These are phyloP conservation scores for Hanseniaspora clermontiae DNA, from an alignment of 805 yeast species.

Conservation along the genomic window DNA sequence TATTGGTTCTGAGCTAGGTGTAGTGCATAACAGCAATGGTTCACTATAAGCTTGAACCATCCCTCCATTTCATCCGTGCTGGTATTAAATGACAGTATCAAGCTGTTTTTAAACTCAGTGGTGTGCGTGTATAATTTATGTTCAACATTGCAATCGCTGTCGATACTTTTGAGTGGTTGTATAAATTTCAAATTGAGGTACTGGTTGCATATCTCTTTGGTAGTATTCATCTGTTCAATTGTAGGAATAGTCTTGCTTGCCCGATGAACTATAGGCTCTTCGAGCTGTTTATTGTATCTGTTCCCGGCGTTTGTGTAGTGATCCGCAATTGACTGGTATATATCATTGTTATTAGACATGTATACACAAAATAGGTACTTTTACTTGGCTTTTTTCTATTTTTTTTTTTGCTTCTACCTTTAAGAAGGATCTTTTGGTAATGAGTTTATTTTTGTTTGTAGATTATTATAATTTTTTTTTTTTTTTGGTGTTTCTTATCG, in stretches of 20 bases:
- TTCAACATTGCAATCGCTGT: too few relatives aligned
- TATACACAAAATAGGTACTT: background rate
- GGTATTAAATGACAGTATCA: background rate
- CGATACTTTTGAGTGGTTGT: background rate
- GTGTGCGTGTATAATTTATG: background rate
- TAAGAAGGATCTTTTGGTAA: background rate
- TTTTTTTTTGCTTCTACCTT: too few relatives aligned
- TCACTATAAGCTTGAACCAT: background rate
- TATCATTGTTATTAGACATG: background rate
- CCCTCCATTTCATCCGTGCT: background rate
- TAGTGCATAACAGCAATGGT: background rate
- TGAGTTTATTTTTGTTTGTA: background rate
- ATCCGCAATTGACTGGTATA: background rate
- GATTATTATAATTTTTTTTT: background rate
- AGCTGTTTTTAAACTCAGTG: background rate
- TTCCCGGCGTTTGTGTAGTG: background rate
- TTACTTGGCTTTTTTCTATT: background rate
- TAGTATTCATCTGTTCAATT: background rate
- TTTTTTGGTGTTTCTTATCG: background rate
- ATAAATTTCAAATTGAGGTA: background rate
- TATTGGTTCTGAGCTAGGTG: background rate
- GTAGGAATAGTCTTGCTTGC: background rate
- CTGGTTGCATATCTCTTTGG: too few relatives aligned
- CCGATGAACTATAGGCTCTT: background rate
- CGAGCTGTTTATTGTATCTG: background rate